A percentile compares a stretch with the other conserved stretches of the same genome.
Conservation (phyloP, 2,329 filamentous ascomycete genomes). For the Emmonsiellopsis sp. region DNA sequence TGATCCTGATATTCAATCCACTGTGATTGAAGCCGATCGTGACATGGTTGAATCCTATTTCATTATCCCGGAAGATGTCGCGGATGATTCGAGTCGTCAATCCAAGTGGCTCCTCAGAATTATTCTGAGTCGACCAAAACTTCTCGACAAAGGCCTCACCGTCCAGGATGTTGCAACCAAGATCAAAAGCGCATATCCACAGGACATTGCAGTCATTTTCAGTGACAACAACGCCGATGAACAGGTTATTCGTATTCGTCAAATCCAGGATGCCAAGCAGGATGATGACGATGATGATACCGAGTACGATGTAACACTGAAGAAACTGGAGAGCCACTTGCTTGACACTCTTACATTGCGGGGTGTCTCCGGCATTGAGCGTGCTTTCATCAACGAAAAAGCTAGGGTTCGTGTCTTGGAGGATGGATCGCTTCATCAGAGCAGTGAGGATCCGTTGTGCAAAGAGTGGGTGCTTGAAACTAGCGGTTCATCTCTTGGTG, state of each 20-base stretch:
- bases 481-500: constrained; percentile 74
- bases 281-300: constrained; percentile 66
- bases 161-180: constrained; percentile 84
- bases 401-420: constrained; percentile 56
- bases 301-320: constrained; percentile 86
- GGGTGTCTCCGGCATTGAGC: constrained; percentile 78
- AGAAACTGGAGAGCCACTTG: constrained; percentile 83
- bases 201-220: constrained; percentile 84
- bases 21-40: constrained; percentile 74
- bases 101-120: constrained; percentile 95
- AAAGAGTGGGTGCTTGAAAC: constrained; percentile 96
- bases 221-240: constrained; percentile 97
- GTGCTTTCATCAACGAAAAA: constrained; percentile 86
- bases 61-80: constrained; percentile 79
- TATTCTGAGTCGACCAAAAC: constrained; percentile 82
- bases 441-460: constrained; percentile 65
- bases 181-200: constrained; percentile 81
- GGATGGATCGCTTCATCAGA: constrained; percentile 65
- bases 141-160: constrained; percentile 81
- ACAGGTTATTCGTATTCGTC: constrained; percentile 86
- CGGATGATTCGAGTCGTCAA: constrained; percentile 54
- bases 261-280: constrained; percentile 60
- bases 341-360: constrained; percentile 85
- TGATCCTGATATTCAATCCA: constrained; percentile 79
- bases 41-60: constrained; percentile 98